Evolutionary conservation across 495 filamentous ascomycete genomes (phyloP).

Genomic region (Aspergillus homomorphus): DNA sequence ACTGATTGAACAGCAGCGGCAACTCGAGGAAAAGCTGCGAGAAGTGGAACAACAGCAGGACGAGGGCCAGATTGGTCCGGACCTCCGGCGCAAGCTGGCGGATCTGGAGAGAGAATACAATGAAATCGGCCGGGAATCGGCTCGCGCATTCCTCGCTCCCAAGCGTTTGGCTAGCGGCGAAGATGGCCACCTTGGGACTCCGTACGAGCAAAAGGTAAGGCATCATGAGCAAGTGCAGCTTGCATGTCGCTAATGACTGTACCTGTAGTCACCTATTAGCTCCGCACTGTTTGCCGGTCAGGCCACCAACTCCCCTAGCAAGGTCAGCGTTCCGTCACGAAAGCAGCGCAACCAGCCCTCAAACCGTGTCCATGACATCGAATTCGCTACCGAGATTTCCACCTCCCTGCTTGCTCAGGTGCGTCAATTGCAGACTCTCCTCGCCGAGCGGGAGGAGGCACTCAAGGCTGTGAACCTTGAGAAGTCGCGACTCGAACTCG

Average conservation of each 20-base stretch:
- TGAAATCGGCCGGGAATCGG: slow-evolving; percentile 86
- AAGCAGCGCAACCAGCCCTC: slow-evolving; percentile 88
- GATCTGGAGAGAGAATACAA: slow-evolving; percentile 94
- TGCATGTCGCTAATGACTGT: slow-evolving; percentile 16
- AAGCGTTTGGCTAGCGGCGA: slow-evolving; percentile 73
- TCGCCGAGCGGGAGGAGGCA: slow-evolving; percentile 83
- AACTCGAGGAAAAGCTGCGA: slow-evolving; percentile 73
- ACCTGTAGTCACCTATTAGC: slow-evolving; percentile 60
- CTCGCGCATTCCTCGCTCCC: slow-evolving; percentile 78
- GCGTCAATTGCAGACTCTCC: slow-evolving; percentile 75
- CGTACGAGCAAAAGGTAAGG: slow-evolving; percentile 58
- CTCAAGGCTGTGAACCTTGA: slow-evolving; percentile 70
- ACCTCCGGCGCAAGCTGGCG: slow-evolving; percentile 74
- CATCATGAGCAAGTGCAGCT: not conserved
- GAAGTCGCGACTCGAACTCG: slow-evolving; percentile 73
- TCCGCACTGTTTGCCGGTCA: slow-evolving; percentile 80
- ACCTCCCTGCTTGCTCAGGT: slow-evolving; percentile 87
- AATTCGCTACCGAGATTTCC: slow-evolving; percentile 93
- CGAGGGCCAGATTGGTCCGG: slow-evolving; percentile 78
- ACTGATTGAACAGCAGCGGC: slow-evolving; percentile 77
- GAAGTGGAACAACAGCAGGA: slow-evolving; percentile 79
- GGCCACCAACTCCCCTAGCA: slow-evolving; percentile 84
- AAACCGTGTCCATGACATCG: slow-evolving; percentile 84
- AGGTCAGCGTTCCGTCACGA: slow-evolving; percentile 77
- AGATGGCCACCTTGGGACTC: slow-evolving; percentile 51